Base-by-base conservation (phyloP, 2,329 filamentous ascomycete genomes). In the Pyrenochaeta sp. region DNA sequence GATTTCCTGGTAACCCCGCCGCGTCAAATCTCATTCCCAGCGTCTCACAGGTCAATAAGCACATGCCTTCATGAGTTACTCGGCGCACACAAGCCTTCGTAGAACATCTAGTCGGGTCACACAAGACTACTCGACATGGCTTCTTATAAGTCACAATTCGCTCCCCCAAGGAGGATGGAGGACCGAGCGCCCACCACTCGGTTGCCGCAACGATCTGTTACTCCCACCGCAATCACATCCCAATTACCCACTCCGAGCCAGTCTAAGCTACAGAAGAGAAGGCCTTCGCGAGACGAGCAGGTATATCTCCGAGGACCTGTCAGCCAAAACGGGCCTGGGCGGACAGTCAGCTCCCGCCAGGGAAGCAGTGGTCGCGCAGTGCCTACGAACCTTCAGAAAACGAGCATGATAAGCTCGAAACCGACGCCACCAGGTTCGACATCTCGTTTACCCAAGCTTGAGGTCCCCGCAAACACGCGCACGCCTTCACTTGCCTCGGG, bases 401-500 rank as follows among this genome's bases (percentile, higher is more conserved):
- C 69, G 52, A 64, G 47, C 48, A 57, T 57, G 13, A 44, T 64
- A 58, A 43, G 50, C 52, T 61, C 72, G 53, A 74, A 69, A 55
- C 61, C 63, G 58, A 50, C 61, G 46, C 59, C 52, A 46, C 72
- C 69, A 54, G 62, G 46, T 43, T 64, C 71, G 39, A 71, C 73
- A 37, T 73, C 73, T 48, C 74, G 73, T 24, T 54, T 76, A 48
- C 75, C 73, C 37, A 74, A 76, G 60, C 71, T 74, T 49, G 76
- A 78, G 55, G 68, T 74, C n/a, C 64, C 68, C 24, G 54, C 44
- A 52, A 74, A 59, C 50, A 75, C 76, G 52, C 74, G 75, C 45
- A 82, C 81, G 15, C 81, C 81, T 15, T 83, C 81, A n/a, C 75
- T 82, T 22, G 77, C 79, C 34, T 83, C 81, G 48, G 81, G 79